Evolutionary conservation across 164 flowering plant genomes (phyloP).

Genomic region (Taxillus chinensis): DNA sequence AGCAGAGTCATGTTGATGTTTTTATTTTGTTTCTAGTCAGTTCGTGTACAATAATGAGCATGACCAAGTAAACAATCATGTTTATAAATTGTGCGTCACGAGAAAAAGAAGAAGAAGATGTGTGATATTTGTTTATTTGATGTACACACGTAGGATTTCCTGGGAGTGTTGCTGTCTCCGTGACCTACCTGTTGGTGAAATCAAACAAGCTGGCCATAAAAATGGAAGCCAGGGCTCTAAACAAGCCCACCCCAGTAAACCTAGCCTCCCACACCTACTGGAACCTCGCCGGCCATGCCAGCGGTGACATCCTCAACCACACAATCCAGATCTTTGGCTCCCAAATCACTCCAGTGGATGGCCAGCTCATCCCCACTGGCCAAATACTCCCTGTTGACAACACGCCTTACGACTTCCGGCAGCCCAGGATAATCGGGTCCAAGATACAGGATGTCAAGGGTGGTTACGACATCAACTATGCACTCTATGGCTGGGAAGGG

Average conservation of each 20-base stretch:
- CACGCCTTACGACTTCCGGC: conserved; percentile 64
- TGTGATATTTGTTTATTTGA: neutral
- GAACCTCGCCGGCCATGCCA: conserved; percentile 21
- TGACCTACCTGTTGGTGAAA: conserved; percentile 21
- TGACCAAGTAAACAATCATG: no score
- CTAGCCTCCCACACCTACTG: conserved; percentile 28
- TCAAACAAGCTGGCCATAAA: conserved; percentile 18
- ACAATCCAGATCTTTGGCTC: conserved; percentile 31
- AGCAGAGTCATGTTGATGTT: no score
- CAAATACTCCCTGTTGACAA: conserved; percentile 36
- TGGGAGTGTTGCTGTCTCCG: conserved; percentile 20
- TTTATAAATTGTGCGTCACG: no score
- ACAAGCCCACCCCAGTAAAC: conserved; percentile 30
- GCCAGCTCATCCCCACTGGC: conserved; percentile 72
- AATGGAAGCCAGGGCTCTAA: conserved; percentile 23
- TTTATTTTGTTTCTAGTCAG: no score
- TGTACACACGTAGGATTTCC: conserved; percentile 12
- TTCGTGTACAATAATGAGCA: no score
- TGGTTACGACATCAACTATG: conserved; percentile 39
- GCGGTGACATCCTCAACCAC: conserved; percentile 17
- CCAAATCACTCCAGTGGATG: conserved; percentile 48
- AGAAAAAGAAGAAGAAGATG: neutral
- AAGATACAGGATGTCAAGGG: conserved; percentile 14
- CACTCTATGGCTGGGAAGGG: neutral
- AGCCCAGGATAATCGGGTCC: conserved; percentile 20